Percentiles rank a stretch among this genome's conserved stretches.
These are phyloP conservation scores for Lachnellula subtilissima DNA, from an alignment of 2,329 filamentous ascomycete genomes.

Conservation along the genomic window DNA sequence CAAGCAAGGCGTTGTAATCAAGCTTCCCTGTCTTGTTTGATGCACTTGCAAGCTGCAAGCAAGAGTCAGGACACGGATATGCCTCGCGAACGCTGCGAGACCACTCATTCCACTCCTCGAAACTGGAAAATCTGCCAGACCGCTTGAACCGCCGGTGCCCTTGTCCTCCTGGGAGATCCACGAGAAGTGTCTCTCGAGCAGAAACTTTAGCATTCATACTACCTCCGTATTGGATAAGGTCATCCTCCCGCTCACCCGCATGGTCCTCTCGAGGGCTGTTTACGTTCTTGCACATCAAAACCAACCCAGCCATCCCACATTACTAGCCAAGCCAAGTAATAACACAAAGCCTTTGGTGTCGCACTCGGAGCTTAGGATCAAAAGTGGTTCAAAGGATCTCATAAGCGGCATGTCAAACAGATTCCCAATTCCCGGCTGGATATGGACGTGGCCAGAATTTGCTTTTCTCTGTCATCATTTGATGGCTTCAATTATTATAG, in stretches of 20 bases:
- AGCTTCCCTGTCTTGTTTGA: slow-evolving; percentile 1
- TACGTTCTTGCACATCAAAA: not conserved
- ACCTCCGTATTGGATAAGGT: slow-evolving; percentile 11
- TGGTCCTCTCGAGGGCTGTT: not conserved
- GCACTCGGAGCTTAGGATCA: not conserved
- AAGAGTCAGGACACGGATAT: not conserved
- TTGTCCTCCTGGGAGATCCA: not conserved
- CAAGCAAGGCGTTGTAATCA: slow-evolving; percentile 3
- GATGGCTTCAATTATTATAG: not conserved
- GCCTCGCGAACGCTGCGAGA: not conserved
- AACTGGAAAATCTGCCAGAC: slow-evolving; percentile 3
- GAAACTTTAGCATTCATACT: slow-evolving; percentile 1
- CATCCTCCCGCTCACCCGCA: slow-evolving; percentile 11
- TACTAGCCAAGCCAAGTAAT: not conserved
- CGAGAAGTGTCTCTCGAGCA: not conserved
- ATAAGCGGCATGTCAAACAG: slow-evolving; percentile 3
- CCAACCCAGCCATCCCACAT: not conserved
- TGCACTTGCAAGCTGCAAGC: slow-evolving; percentile 1
- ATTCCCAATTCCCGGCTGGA: not conserved
- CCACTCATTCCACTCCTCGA: not conserved
- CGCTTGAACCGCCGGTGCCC: slow-evolving; percentile 2
- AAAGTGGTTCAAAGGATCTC: not conserved
- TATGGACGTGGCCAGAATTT: not conserved
- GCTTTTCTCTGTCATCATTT: slow-evolving; percentile 9
- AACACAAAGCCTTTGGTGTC: not conserved